Base-by-base conservation (phyloP, 306 rosid species). In the Herpetospermum pedunculosum region DNA sequence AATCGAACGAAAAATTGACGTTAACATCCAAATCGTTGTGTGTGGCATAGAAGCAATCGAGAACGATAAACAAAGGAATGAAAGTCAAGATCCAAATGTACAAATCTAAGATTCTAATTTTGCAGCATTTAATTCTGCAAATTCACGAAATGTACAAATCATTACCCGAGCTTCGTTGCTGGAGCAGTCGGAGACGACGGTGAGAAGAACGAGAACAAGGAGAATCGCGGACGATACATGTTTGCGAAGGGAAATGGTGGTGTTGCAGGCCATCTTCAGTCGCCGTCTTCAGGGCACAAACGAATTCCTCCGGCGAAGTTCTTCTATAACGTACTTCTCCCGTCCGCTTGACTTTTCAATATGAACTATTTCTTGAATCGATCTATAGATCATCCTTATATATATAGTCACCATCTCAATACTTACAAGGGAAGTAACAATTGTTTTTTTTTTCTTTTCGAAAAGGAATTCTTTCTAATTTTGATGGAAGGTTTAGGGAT, bases 131-230 rank as follows among this genome's bases (percentile, higher is more conserved):
- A 29, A 11, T 55, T 26, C 18, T 13, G 5, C 6, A 28, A 57
- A 57, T 21, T 21, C 5, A 10, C 4, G 15, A 6, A 44, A 47
- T 35, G 75, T 47, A 6, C 4, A 70, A 28, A 48, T 28, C 8
- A 29, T 30, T 70, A 70, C 75, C 59, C 28, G 55, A 8, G 93
- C 72, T 62, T 74, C 78, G 67, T 81, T 75, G 79, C 2, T 75
- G 70, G 86, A 81, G 78, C 85, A 75, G 9, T 53, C 75, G 81
- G 80, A 80, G 58, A 60, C 77, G 72, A 63, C 79, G 72, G 34
- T 19, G 64, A 90, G 79, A 49, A 84, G 71, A 16, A 81, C 47
- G 25, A 82, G 65, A 4, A 72, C 34, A 81, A 88, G 21, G 80
- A 70, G 69, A 59, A 88, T 53, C 29, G 67, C 49, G 2, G 54